Evolutionary conservation across 2,329 filamentous ascomycete species (phyloP).

Genomic region (Lanzia echinophila): DNA sequence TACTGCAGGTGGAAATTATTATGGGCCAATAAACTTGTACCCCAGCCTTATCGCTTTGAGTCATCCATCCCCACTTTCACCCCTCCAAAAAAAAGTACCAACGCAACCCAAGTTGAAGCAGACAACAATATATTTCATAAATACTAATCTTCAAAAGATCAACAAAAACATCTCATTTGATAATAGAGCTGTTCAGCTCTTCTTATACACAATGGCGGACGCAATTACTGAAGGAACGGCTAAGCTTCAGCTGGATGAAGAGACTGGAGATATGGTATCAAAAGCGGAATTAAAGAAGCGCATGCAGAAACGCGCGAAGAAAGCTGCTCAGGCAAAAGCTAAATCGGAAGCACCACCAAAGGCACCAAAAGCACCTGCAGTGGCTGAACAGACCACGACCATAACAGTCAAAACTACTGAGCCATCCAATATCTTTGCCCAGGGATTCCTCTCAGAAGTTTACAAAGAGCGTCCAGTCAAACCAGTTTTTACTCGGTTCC

Average conservation of each 20-base stretch:
- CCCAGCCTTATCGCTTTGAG: too few species aligned
- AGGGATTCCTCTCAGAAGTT: constrained; percentile 67
- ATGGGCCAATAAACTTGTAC: too few species aligned
- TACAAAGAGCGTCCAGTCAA: constrained; percentile 60
- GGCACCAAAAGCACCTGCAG: constrained; percentile 5
- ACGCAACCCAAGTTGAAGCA: background rate
- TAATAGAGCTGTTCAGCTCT: background rate
- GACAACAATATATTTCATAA: background rate
- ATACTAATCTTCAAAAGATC: too few species aligned
- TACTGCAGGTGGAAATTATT: too few species aligned
- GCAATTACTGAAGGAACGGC: constrained; percentile 38
- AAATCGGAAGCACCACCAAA: constrained; percentile 39
- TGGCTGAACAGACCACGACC: constrained; percentile 11
- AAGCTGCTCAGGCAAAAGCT: constrained; percentile 46
- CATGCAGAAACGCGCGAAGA: constrained; percentile 51
- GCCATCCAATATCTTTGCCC: constrained; percentile 60
- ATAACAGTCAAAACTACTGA: constrained; percentile 23
- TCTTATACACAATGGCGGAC: constrained; percentile 37
- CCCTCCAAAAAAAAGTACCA: too few species aligned
- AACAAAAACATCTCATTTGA: too few species aligned
- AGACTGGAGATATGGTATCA: constrained; percentile 60
- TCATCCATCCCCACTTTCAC: background rate
- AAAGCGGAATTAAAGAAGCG: constrained; percentile 59
- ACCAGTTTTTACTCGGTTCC: constrained; percentile 64
- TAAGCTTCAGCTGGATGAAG: constrained; percentile 56